Conservation (phyloP, 176 grass and related monocot species). For the Panicum miliaceum region DNA sequence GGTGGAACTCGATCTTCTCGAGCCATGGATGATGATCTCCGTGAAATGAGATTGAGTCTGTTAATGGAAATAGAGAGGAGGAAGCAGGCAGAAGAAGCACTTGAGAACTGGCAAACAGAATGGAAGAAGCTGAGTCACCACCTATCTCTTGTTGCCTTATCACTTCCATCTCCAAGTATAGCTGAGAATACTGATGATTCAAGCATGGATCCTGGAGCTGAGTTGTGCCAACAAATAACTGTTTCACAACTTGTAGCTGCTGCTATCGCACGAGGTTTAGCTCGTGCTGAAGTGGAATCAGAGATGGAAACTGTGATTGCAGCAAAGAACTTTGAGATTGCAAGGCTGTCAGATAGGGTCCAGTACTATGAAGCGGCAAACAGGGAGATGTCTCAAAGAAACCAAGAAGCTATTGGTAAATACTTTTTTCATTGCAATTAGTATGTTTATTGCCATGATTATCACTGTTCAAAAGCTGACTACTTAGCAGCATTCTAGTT, state of each 20-base stretch:
- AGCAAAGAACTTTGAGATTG: slow-evolving; percentile 92
- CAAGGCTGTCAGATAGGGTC: slow-evolving; percentile 85
- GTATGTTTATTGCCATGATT: not conserved
- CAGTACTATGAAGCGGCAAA: slow-evolving; percentile 98
- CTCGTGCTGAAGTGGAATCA: slow-evolving; percentile 64
- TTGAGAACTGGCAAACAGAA: slow-evolving; percentile 70
- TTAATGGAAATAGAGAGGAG: slow-evolving; percentile 84
- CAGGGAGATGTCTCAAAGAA: slow-evolving; percentile 96
- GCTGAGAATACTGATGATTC: slow-evolving; percentile 53
- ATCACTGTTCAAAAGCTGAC: not conserved
- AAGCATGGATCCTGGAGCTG: slow-evolving; percentile 69
- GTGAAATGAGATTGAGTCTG: slow-evolving; percentile 81
- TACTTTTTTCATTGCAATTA: slow-evolving; percentile 9
- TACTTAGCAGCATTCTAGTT: not conserved
- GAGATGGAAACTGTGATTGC: slow-evolving; percentile 76
- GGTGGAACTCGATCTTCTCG: slow-evolving; percentile 58
- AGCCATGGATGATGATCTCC: slow-evolving; percentile 61
- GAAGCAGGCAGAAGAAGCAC: slow-evolving; percentile 81
- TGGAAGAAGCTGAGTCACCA: slow-evolving; percentile 78
- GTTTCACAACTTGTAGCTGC: slow-evolving; percentile 74
- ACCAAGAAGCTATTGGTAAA: slow-evolving; percentile 94
- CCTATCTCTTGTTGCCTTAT: slow-evolving; percentile 69
- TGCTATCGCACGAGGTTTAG: slow-evolving; percentile 62
- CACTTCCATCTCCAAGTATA: slow-evolving; percentile 53
- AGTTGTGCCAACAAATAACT: slow-evolving; percentile 76